Evolutionary conservation across 169 alveolate species (phyloP).

Genomic region (Eimeria praecox): DNA sequence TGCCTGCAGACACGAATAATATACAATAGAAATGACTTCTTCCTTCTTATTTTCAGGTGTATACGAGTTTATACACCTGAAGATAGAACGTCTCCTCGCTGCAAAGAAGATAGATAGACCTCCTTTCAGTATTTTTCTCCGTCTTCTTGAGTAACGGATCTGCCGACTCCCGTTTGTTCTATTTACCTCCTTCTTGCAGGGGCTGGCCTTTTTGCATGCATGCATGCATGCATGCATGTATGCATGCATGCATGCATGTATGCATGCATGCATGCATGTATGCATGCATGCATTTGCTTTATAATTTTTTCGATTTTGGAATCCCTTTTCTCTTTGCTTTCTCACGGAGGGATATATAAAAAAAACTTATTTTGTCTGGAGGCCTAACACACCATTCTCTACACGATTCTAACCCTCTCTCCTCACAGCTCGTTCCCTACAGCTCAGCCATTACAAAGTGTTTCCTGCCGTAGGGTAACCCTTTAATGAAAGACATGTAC

Average conservation of each 20-base stretch:
- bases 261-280: constrained; percentile 19
- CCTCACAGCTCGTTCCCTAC: too few relatives aligned
- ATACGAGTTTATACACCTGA: background rate
- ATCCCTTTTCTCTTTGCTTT: background rate
- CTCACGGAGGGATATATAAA: background rate
- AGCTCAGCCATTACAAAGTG: too few relatives aligned
- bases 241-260: constrained; percentile 8
- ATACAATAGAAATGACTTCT: background rate
- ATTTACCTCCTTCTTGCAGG: too few relatives aligned
- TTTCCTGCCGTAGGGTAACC: too few relatives aligned
- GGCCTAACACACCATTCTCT: too few relatives aligned
- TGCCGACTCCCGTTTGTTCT: too few relatives aligned
- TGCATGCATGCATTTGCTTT: background rate
- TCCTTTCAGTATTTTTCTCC: background rate
- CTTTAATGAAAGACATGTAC: too few relatives aligned
- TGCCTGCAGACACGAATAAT: too few relatives aligned
- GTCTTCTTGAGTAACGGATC: too few relatives aligned
- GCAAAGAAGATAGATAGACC: background rate
- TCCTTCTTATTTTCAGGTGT: background rate
- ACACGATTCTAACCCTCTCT: too few relatives aligned
- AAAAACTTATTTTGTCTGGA: background rate
- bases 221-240: background rate
- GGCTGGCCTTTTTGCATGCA: background rate
- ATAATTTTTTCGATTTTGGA: background rate
- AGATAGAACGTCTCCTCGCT: too few relatives aligned